Evolutionary conservation across 2,329 filamentous ascomycete species (phyloP), one percentile per base, ranked within the genome.

Genomic region (Colletotrichum musae): DNA sequence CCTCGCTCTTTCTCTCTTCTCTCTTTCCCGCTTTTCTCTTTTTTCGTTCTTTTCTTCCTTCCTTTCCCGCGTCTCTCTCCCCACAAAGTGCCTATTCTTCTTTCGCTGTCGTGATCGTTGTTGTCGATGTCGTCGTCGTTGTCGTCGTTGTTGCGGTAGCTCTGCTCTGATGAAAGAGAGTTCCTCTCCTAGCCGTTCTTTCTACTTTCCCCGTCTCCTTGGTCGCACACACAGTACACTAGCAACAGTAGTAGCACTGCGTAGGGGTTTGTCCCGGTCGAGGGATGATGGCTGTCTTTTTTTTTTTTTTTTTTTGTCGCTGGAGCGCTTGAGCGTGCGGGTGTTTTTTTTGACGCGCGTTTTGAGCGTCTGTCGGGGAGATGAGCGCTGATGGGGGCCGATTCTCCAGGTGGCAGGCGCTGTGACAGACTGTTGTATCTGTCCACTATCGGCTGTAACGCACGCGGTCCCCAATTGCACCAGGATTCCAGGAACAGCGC

Each of bases 341-440:
- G 21, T 24, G 21, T 43, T 72, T 45, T 65, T 73, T 76, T 82
- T 83, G 77, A 82, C 82, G 82, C 81, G 82, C 82, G 81, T 83
- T 84, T 83, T 76, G 76, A 81, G 79, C 80, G 80, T 76, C 78
- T 81, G 80, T 76, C 74, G 75, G 74, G 75, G 71, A 73, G 72
- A 74, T 64, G 72, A 73, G 47, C 15, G 65, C 63, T 64, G 56
- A 59, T 64, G 67, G 56, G 66, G 60, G 32, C 66, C 54, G 47
- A 41, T 58, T 51, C 43, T 48, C 53, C 64, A 62, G 57, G 47
- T 57, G 45, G 53, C 58, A 50, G 50, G 13, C 32, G 32, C 32
- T 36, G 32, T 36, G 50, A 32, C 26, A 54, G 43, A 54, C 39
- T 36, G 41, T 24, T 24, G 21, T 24, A 24, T 24, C 21, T 24